Conservation (phyloP, 2,329 filamentous ascomycete species). For the Ambrosiella xylebori region DNA sequence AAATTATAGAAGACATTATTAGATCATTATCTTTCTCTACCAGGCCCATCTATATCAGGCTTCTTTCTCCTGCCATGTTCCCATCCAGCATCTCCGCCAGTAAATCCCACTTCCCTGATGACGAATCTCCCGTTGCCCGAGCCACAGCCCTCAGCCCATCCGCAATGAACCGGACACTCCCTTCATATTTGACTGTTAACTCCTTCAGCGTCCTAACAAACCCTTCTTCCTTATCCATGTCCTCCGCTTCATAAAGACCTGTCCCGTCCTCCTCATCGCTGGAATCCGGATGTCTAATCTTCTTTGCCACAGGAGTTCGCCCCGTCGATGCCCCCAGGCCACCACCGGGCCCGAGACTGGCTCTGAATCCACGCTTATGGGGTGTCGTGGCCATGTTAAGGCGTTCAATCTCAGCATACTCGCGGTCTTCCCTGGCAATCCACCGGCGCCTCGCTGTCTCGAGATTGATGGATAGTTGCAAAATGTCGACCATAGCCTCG, state of each 20-base stretch:
- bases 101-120: conserved; percentile 54
- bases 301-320: conserved; percentile 7
- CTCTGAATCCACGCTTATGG: conserved; percentile 14
- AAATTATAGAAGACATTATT: background rate
- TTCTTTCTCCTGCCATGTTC: conserved; percentile 6
- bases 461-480: conserved; percentile 58
- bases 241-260: conserved; percentile 23
- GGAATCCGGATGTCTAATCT: conserved; percentile 12
- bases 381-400: conserved; percentile 23
- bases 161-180: conserved; percentile 50
- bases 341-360: conserved; percentile 3
- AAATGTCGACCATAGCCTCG: conserved; percentile 53
- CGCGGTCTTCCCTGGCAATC: conserved; percentile 21
- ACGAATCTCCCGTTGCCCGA: conserved; percentile 48
- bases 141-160: conserved; percentile 60
- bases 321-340: background rate
- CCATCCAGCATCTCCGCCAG: conserved; percentile 63
- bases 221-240: conserved; percentile 20
- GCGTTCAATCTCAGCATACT: conserved; percentile 24
- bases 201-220: conserved; percentile 36
- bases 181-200: conserved; percentile 46
- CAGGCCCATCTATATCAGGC: background rate
- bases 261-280: conserved; percentile 17
- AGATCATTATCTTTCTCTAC: background rate
- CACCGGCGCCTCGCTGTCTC: conserved; percentile 37